These are phyloP conservation scores for Tephrocybe sp. DNA, from an alignment of 768 basidiomycete genomes.

Conservation along the genomic window DNA sequence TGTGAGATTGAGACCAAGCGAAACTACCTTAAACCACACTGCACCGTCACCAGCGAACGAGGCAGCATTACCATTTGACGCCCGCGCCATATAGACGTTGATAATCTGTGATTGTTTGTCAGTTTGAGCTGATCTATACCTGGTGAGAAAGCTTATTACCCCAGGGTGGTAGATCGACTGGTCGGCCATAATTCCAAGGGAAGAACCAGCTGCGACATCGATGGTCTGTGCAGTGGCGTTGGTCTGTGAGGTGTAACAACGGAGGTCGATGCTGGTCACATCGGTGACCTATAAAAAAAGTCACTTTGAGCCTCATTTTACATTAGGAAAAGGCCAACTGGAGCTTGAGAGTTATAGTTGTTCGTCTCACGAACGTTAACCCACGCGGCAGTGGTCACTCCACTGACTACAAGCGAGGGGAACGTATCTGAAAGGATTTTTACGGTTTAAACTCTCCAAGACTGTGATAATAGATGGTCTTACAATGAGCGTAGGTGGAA, in stretches of 20 bases:
- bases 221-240: conserved; percentile 39
- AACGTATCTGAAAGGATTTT: conserved; percentile 35
- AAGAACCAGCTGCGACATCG: conserved; percentile 41
- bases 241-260: conserved; percentile 42
- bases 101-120: conserved; percentile 4
- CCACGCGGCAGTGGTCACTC: conserved; percentile 36
- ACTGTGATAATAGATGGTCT: background rate
- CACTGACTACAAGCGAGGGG: conserved; percentile 39
- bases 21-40: conserved; percentile 42
- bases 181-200: conserved; percentile 39
- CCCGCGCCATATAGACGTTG: conserved; percentile 44
- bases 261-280: conserved; percentile 30
- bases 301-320: background rate
- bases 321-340: conserved; percentile 21
- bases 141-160: conserved; percentile 20
- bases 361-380: conserved; percentile 41
- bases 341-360: conserved; percentile 39
- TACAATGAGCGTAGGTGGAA: conserved; percentile 12
- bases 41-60: conserved; percentile 39
- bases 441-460: background rate
- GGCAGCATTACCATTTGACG: conserved; percentile 31
- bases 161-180: conserved; percentile 48
- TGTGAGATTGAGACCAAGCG: background rate
- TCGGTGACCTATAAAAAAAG: background rate
- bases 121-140: background rate